phyloP scores from a whole-genome alignment of 2,329 filamentous ascomycete species.

The Thielaviopsis punctulata region DNA sequence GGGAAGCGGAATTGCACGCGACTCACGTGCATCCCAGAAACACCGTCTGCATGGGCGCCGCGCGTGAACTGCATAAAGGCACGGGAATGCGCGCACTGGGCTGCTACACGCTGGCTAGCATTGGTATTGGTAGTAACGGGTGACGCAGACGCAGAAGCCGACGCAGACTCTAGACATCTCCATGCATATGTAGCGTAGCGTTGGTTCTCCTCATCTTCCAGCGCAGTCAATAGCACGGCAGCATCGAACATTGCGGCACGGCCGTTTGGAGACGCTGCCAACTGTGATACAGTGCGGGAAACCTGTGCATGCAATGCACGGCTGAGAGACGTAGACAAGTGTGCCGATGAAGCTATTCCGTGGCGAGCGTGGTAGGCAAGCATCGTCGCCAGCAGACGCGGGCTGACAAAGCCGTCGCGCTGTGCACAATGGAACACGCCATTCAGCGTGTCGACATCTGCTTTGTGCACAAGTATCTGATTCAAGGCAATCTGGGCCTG shows the following conservation, averaged over 20 bases:
- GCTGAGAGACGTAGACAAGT: neutral
- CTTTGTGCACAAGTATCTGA: neutral
- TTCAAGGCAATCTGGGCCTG: neutral
- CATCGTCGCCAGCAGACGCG: neutral
- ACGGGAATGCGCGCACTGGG: neutral
- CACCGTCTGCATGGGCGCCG: neutral
- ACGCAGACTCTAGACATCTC: neutral
- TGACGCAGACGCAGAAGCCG: no score
- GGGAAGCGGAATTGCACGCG: neutral
- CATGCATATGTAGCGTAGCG: neutral
- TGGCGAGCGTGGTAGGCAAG: neutral
- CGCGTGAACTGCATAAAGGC: neutral
- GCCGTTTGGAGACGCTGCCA: no score
- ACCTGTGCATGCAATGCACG: neutral
- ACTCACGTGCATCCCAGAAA: neutral
- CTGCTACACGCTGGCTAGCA: no score
- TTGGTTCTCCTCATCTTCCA: neutral
- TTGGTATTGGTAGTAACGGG: no score
- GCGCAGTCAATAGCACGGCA: neutral
- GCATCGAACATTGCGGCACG: neutral
- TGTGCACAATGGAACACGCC: neutral
- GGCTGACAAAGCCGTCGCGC: neutral
- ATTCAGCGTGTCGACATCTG: neutral
- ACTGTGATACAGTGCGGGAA: neutral
- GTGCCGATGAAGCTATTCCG: no score